Evolutionary conservation across 2,329 filamentous ascomycete species (phyloP).

Genomic region (Xylaria hypoxylon): DNA sequence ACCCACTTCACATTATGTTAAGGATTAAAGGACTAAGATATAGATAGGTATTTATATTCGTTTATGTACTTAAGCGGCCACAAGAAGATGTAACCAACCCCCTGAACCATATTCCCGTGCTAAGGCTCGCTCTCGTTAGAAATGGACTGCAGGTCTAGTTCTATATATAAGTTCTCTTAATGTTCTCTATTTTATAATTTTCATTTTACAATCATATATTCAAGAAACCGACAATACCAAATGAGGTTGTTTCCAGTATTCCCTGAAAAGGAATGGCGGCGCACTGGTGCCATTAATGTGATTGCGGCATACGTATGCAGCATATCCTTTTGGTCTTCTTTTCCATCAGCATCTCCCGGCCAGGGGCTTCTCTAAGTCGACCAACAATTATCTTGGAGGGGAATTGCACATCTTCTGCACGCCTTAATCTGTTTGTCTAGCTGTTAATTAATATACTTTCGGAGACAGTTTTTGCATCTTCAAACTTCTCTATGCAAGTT

Average conservation of each 20-base stretch:
- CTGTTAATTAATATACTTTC: constrained; percentile 4
- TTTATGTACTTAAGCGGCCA: too few relatives aligned
- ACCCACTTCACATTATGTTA: too few relatives aligned
- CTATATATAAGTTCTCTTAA: too few relatives aligned
- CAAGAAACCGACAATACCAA: too few relatives aligned
- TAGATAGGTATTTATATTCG: too few relatives aligned
- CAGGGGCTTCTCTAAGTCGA: neutral
- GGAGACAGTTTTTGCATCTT: neutral
- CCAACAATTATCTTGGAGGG: constrained; percentile 18
- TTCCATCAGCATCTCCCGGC: neutral
- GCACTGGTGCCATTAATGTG: constrained; percentile 13
- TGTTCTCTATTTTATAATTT: too few relatives aligned
- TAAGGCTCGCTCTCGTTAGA: too few relatives aligned
- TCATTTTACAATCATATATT: too few relatives aligned
- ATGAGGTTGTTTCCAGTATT: neutral
- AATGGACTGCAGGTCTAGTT: too few relatives aligned
- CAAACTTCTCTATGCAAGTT: neutral
- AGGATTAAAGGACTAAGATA: too few relatives aligned
- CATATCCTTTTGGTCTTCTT: constrained; percentile 5
- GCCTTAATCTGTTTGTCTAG: neutral
- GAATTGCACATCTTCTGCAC: neutral
- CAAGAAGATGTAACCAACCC: too few relatives aligned
- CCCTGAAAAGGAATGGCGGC: constrained; percentile 11
- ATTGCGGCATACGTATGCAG: neutral
- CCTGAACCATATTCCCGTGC: too few relatives aligned